Evolutionary conservation across 768 basidiomycete species (phyloP).

Genomic region (Termitomyces sp.): DNA sequence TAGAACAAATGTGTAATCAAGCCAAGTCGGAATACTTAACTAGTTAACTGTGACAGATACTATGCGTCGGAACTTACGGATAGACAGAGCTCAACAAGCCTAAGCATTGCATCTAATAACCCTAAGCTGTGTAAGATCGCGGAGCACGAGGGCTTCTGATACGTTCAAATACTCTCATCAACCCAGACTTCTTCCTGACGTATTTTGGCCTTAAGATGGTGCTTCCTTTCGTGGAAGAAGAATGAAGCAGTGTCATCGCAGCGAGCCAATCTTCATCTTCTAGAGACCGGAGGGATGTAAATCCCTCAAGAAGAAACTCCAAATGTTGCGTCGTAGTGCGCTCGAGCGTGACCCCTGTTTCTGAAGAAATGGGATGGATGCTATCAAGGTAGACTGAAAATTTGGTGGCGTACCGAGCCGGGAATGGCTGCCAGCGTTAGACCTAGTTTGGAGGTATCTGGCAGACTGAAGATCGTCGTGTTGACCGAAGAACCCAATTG

Average conservation of each 20-base stretch:
- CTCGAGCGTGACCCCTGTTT: background rate
- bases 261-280: background rate
- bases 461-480: background rate
- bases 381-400: too few species aligned
- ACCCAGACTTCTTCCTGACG: background rate
- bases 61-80: background rate
- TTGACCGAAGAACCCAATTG: background rate
- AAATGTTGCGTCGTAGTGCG: background rate
- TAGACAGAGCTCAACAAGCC: background rate
- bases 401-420: background rate
- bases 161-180: background rate
- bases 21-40: background rate
- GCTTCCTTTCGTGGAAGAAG: background rate
- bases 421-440: background rate
- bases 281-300: too few species aligned
- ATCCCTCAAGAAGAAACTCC: background rate
- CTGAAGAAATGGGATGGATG: background rate
- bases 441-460: background rate
- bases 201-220: background rate
- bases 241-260: background rate
- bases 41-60: background rate
- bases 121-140: background rate
- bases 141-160: background rate
- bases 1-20: background rate
- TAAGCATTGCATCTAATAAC: background rate